phyloP scores from a whole-genome alignment of 768 basidiomycete genomes.

The Collybia mongolica region DNA sequence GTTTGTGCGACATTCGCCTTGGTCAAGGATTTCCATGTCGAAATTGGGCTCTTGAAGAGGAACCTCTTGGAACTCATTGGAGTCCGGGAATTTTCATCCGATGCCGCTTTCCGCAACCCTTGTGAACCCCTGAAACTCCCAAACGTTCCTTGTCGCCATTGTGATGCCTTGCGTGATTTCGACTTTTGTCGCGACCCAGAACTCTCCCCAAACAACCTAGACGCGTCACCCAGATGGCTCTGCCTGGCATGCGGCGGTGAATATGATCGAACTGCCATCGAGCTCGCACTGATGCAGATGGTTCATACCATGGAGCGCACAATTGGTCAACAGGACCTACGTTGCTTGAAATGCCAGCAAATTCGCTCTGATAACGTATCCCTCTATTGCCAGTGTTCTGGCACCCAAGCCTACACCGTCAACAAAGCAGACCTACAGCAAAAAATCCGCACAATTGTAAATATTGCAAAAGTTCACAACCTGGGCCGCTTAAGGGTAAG shows the following conservation, averaged over 20 bases:
- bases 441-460: slow-evolving; percentile 78
- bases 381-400: slow-evolving; percentile 85
- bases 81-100: slow-evolving; percentile 81
- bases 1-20: slow-evolving; percentile 79
- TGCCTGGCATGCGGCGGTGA: slow-evolving; percentile 78
- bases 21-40: slow-evolving; percentile 78
- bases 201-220: slow-evolving; percentile 58
- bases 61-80: slow-evolving; percentile 87
- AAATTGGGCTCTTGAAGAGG: slow-evolving; percentile 85
- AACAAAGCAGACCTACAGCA: slow-evolving; percentile 71
- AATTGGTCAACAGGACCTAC: slow-evolving; percentile 87
- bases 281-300: slow-evolving; percentile 80
- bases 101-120: slow-evolving; percentile 88
- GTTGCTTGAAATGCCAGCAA: slow-evolving; percentile 87
- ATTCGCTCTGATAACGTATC: slow-evolving; percentile 88
- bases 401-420: slow-evolving; percentile 70
- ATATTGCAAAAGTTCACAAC: slow-evolving; percentile 76
- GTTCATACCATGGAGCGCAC: slow-evolving; percentile 67
- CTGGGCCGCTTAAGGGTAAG: slow-evolving; percentile 65
- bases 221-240: slow-evolving; percentile 59
- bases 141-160: slow-evolving; percentile 86
- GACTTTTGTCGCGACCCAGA: slow-evolving; percentile 95
- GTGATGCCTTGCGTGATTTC: slow-evolving; percentile 84
- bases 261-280: slow-evolving; percentile 87
- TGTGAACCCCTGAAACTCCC: slow-evolving; percentile 84